These are phyloP conservation scores for Volvariella volvacea DNA, from an alignment of 1,284 basidiomycete genomes.

Conservation along the genomic window DNA sequence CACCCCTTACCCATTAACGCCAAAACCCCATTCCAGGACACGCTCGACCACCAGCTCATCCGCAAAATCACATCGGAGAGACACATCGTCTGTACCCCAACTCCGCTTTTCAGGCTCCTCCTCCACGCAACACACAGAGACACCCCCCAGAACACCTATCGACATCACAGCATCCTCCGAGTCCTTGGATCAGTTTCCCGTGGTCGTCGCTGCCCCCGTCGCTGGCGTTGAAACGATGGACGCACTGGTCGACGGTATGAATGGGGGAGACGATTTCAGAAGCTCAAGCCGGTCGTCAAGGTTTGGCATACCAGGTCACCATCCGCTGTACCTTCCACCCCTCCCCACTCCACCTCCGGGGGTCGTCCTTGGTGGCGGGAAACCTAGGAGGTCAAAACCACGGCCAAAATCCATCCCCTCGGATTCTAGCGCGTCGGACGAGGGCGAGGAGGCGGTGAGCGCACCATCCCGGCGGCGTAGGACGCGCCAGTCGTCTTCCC, in stretches of 20 bases:
- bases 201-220: constrained; percentile 69
- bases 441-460: constrained; percentile 30
- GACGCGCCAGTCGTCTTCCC: constrained; percentile 27
- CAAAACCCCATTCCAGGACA: constrained; percentile 31
- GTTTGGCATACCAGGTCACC: constrained; percentile 44
- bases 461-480: constrained; percentile 29
- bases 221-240: constrained; percentile 80
- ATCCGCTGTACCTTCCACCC: constrained; percentile 73
- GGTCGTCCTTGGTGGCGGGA: constrained; percentile 61
- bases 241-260: constrained; percentile 80
- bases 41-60: constrained; percentile 55
- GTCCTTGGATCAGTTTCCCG: constrained; percentile 47
- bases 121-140: constrained; percentile 53
- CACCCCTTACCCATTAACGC: constrained; percentile 14
- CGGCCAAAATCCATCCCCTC: constrained; percentile 17
- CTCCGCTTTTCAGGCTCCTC: constrained; percentile 63
- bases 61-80: constrained; percentile 34
- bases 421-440: constrained; percentile 38
- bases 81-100: constrained; percentile 29
- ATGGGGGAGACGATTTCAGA: constrained; percentile 44
- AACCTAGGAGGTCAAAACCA: constrained; percentile 35
- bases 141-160: constrained; percentile 60
- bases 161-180: constrained; percentile 41
- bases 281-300: constrained; percentile 42
- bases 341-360: constrained; percentile 76